phyloP scores from a whole-genome alignment of 2,329 filamentous ascomycete species.

The Lecanoromycetidae sp. region DNA sequence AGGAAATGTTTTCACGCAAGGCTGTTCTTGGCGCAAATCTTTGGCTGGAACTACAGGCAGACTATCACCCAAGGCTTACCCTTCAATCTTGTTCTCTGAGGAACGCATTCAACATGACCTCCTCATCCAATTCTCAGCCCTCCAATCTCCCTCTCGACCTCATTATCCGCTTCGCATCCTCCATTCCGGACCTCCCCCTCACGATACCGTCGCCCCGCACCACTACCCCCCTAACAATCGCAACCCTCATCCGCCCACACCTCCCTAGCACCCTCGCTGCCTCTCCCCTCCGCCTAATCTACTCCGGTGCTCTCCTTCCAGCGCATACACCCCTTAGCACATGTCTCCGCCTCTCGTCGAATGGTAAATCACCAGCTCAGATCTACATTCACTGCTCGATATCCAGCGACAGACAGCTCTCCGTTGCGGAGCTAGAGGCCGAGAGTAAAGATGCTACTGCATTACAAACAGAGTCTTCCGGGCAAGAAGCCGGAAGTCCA shows the following conservation, averaged over 20 bases:
- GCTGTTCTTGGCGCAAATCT: not conserved
- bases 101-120: conserved; percentile 1
- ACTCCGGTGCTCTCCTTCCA: conserved; percentile 73
- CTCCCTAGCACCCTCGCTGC: conserved; percentile 51
- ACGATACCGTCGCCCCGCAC: conserved; percentile 55
- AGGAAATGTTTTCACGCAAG: not conserved
- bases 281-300: conserved; percentile 74
- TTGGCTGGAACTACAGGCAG: not conserved
- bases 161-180: conserved; percentile 80
- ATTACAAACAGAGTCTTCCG: conserved; percentile 21
- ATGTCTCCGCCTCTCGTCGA: conserved; percentile 53
- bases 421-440: conserved; percentile 52
- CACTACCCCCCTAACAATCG: conserved; percentile 66
- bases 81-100: not conserved
- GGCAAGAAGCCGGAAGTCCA: not conserved
- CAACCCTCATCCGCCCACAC: conserved; percentile 64
- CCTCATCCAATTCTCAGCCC: not conserved
- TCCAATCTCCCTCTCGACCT: conserved; percentile 48
- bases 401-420: conserved; percentile 51
- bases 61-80: not conserved
- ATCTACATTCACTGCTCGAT: conserved; percentile 91
- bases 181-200: conserved; percentile 70
- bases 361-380: conserved; percentile 36
- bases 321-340: conserved; percentile 57
- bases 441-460: conserved; percentile 40